phyloP scores from a whole-genome alignment of 176 grass and related monocot species.

The Carex cristatella region DNA sequence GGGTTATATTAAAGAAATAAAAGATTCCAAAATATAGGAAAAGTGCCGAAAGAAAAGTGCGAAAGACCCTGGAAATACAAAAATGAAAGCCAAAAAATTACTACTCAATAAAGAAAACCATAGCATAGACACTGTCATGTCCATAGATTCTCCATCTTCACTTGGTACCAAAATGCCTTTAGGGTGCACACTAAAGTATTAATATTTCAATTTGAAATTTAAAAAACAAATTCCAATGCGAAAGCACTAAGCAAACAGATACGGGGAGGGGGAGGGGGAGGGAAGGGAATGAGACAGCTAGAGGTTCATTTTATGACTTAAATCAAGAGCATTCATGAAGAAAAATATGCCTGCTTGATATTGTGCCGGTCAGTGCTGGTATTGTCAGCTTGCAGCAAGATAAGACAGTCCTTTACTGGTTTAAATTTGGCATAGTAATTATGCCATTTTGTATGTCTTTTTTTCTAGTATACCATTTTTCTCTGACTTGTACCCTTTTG shows the following conservation, averaged over 20 bases:
- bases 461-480: conserved; percentile 10
- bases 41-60: neutral
- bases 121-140: neutral
- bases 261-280: neutral
- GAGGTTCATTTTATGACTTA: neutral
- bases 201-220: neutral
- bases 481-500: neutral
- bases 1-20: neutral
- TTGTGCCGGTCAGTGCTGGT: neutral
- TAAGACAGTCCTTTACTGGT: conserved; percentile 1
- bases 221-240: neutral
- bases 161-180: neutral
- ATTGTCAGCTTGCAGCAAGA: neutral
- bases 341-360: conserved; percentile 4
- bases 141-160: neutral
- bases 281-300: neutral
- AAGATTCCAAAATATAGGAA: neutral
- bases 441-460: neutral
- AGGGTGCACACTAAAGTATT: neutral
- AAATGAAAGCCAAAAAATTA: neutral
- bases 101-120: neutral
- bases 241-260: neutral
- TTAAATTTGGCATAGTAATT: conserved; percentile 20
- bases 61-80: neutral
- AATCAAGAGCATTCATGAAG: neutral